Evolutionary conservation across 2,329 filamentous ascomycete genomes (phyloP), one percentile per base, ranked within the genome.

Genomic region (Venturia aucupariae): DNA sequence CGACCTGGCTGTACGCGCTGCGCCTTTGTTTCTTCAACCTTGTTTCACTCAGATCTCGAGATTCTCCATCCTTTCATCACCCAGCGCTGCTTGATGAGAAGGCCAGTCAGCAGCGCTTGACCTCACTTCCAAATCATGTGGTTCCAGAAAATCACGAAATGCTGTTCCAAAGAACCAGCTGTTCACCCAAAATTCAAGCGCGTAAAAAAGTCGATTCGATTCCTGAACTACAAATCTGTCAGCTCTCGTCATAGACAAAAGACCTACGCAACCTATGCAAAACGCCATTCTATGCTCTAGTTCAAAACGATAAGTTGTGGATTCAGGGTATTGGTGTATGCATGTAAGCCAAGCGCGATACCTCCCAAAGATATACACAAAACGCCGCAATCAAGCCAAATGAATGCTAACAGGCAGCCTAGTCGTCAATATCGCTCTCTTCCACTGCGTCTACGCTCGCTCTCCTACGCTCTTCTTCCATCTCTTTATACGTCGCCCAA

Each of bases 401-500:
- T 27, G 11, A 57, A 6, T 13, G 15, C 27, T 0, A 32, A 32
- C 15, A 8, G 3, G 8, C 10, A 44, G 41, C 19, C 22, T 27
- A 60, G 6, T 63, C 62, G 19, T 80, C 79, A 30, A 75, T 67
- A 66, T 80, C 79, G 41, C 75, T 77, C 62, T 77, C 78, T 38
- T 72, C 71, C 4, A 74, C 70, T 55, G 72, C 73, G 27, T 73
- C 73, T 55, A 78, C 75, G 30, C 74, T 73, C 3, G 75, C 67
- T 67, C 80, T 86, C 71, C 86, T 86, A 68, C 82, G 81, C 69
- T 96, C 90, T 75, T 96, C 91, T 57, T 86, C 84, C 87, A 97
- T 93, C 78, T 99, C 94, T 61, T 87, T 84, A 77, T 93, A 99
- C 0, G 93, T 97, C 68, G 91, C 94, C 86, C 87, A 97, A 71